Conservation (phyloP, 306 rosid genomes). For the Abrus pulchellus region DNA sequence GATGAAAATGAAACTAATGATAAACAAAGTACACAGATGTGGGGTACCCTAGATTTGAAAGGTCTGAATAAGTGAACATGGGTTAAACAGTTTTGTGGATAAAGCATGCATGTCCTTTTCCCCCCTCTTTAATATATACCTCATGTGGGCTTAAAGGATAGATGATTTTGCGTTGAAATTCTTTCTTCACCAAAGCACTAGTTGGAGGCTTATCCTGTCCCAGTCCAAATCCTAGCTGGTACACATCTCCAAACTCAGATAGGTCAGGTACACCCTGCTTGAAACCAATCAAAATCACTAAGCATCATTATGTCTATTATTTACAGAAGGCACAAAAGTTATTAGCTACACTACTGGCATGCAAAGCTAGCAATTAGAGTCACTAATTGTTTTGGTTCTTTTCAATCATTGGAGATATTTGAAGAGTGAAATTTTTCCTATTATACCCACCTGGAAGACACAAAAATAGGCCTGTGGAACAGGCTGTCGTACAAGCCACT, state of each 20-base stretch:
- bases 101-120: background rate
- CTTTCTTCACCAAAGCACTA: constrained; percentile 73
- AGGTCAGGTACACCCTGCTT: constrained; percentile 82
- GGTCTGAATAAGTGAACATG: constrained; percentile 32
- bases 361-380: constrained; percentile 38
- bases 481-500: constrained; percentile 44
- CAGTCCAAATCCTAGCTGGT: constrained; percentile 70
- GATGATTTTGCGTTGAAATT: constrained; percentile 71
- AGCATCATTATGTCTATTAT: constrained; percentile 7
- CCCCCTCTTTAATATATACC: constrained; percentile 49
- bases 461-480: constrained; percentile 37
- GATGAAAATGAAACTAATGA: constrained; percentile 28
- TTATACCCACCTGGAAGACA: background rate
- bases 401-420: constrained; percentile 50
- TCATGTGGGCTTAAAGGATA: constrained; percentile 76
- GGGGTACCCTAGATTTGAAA: constrained; percentile 38
- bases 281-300: constrained; percentile 24
- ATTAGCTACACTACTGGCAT: constrained; percentile 24
- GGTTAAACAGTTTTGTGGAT: constrained; percentile 25
- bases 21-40: constrained; percentile 9
- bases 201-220: constrained; percentile 86
- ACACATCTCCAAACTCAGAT: constrained; percentile 78
- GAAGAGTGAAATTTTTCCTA: constrained; percentile 2
- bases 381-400: constrained; percentile 33
- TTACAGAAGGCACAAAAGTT: constrained; percentile 2